Percentiles rank a stretch among this genome's conserved stretches.
Conservation (phyloP, 2,329 filamentous ascomycete species). For the Helotiales sp. region DNA sequence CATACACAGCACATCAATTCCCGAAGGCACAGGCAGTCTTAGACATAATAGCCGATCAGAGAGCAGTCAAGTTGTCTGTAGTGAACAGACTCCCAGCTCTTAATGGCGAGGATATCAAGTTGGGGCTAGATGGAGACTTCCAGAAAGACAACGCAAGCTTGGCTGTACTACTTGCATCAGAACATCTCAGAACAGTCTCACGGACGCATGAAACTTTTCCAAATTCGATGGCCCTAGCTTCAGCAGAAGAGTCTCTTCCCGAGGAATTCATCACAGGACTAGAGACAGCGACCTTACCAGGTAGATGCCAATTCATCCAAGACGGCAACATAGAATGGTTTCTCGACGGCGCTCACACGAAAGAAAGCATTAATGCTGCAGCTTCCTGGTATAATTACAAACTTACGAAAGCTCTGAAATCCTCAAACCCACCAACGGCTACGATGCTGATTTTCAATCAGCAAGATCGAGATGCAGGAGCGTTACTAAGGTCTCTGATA, state of each 20-base stretch:
- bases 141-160: slow-evolving; percentile 61
- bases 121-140: slow-evolving; percentile 54
- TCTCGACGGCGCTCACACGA: slow-evolving; percentile 92
- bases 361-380: slow-evolving; percentile 81
- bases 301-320: slow-evolving; percentile 66
- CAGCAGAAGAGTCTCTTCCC: slow-evolving; percentile 45
- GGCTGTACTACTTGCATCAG: slow-evolving; percentile 54
- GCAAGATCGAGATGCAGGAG: slow-evolving; percentile 74
- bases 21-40: slow-evolving; percentile 59
- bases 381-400: slow-evolving; percentile 73
- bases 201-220: slow-evolving; percentile 30
- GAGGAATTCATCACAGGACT: slow-evolving; percentile 69
- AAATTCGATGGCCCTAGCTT: neutral
- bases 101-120: slow-evolving; percentile 38
- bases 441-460: slow-evolving; percentile 83
- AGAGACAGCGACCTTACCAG: slow-evolving; percentile 72
- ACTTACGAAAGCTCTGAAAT: slow-evolving; percentile 26
- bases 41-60: slow-evolving; percentile 52
- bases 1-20: slow-evolving; percentile 62
- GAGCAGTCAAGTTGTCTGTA: slow-evolving; percentile 22
- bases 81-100: slow-evolving; percentile 36
- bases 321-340: slow-evolving; percentile 71
- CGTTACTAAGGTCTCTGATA: slow-evolving; percentile 64
- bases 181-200: slow-evolving; percentile 47
- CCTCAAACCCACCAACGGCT: slow-evolving; percentile 20